Evolutionary conservation across 2,329 filamentous ascomycete genomes (phyloP), one percentile per base, ranked within the genome.

Genomic region (Cladophialophora carrionii): DNA sequence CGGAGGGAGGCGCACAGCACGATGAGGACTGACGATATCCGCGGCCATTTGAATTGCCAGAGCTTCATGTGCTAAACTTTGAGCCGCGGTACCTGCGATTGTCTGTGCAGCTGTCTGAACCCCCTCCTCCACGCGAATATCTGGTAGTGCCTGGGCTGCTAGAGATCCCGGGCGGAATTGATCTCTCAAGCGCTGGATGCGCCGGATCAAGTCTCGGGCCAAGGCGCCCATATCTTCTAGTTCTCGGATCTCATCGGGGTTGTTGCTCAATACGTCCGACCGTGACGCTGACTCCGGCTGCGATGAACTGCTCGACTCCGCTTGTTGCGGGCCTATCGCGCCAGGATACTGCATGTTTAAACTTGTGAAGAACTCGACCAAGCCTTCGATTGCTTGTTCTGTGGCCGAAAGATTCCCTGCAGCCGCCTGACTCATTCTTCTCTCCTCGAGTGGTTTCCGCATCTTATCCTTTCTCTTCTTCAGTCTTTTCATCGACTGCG

Each of bases 181-280:
- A n/a, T 67, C 68, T 63, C 70, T 58, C 26, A 72, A 60, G 14
- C 62, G 63, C 60, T 71, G 70, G 10, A 72, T 70, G 24, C 68
- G 63, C 26, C 62, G 64, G 26, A 71, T 70, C 57, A 72, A 61
- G 43, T 70, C 66, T 56, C 70, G 58, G 3, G 68, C 69, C 32
- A 71, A 58, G 26, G 63, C 57, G 12, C 68, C 68, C 57, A 72
- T 70, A 37, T 71, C 68, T 59, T 71, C 65, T 48, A 72, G 55
- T 51, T 71, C 68, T 53, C 65, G 64, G 43, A 71, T 65, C 17
- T 71, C 70, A 12, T 62, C 51, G 10, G 48, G 61, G n/a, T 55
- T 60, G n/a, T 53, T 53, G 24, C 26, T n/a, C 14, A 41, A 31
- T 3, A 17, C 32, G 4, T 48, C 59, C 2, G 32, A 22, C 41